Evolutionary conservation across 106 monocot species (phyloP).

Genomic region (Dendrobium officinale): DNA sequence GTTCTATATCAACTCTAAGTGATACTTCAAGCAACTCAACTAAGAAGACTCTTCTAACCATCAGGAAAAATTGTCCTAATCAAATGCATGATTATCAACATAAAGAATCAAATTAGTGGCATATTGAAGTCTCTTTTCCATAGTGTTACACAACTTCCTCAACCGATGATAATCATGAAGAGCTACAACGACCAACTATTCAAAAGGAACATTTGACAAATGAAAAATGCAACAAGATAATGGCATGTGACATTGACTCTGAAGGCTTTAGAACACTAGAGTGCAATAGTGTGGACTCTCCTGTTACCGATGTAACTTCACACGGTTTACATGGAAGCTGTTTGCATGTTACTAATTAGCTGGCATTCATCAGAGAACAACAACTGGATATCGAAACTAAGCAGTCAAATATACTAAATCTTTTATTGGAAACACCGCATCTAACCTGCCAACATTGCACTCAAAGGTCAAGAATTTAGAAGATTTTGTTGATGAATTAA

Average conservation of each 20-base stretch:
- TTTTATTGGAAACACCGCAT: conserved; percentile 63
- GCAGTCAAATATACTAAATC: conserved; percentile 42
- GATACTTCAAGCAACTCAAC: conserved; percentile 27
- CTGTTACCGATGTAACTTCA: conserved; percentile 31
- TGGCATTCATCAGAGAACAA: conserved; percentile 41
- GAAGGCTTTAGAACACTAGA: conserved; percentile 18
- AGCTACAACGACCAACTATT: conserved; percentile 15
- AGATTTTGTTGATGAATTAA: conserved; percentile 44
- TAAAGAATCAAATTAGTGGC: conserved; percentile 44
- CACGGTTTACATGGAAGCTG: conserved; percentile 34
- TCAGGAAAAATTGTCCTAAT: conserved; percentile 29
- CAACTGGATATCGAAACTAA: conserved; percentile 52
- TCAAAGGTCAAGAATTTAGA: conserved; percentile 67
- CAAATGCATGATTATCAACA: conserved; percentile 25
- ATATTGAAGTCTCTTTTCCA: conserved; percentile 73
- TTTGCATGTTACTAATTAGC: conserved; percentile 36
- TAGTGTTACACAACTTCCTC: conserved; percentile 21
- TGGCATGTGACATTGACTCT: conserved; percentile 13
- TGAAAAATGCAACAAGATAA: conserved; percentile 12
- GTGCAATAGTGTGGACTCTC: conserved; percentile 40
- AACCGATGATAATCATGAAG: conserved; percentile 16
- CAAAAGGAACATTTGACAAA: conserved; percentile 24
- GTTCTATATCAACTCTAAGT: conserved; percentile 36
- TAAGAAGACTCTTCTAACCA: conserved; percentile 43
- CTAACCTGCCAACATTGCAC: conserved; percentile 53